Base-by-base conservation (phyloP, 345 rosid genomes). In the Linum lewisii region DNA sequence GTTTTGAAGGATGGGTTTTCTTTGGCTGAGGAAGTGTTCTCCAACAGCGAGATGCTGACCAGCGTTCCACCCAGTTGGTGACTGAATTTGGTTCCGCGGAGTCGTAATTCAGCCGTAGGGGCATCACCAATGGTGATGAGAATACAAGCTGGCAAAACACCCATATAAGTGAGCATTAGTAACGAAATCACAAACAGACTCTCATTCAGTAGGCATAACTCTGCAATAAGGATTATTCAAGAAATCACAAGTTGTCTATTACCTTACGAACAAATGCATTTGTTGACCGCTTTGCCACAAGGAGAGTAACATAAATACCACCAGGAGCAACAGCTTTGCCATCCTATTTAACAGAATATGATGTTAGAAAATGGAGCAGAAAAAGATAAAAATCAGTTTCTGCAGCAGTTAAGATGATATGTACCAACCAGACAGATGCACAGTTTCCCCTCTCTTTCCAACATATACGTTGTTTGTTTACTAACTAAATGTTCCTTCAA, bases 11-110 rank as follows among this genome's bases (percentile, higher is more conserved):
- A 0, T 47, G 44, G 5, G 58, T 26, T 74, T 73, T 80, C 75
- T 79, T 88, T 10, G 82, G 90, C 66, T 73, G 86, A 60, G 92
- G 73, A 60, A 70, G 44, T 54, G 90, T 83, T 75, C 77, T 88
- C 98, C 98, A 91, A 66, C 84, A 83, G 54, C 59, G 52, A 24
- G 88, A 86, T 21, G 72, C 74, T 53, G 98, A 82, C 98, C 98
- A 91, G 61, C 81, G 74, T 59, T 75, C 86, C 75, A 88, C 79
- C 98, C 98, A 91, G 69, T 66, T 80, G 25, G 76, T 64, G 64
- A 71, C 77, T 15, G 98, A 82, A 75, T 88, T 78, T 69, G 92
- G 81, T 50, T 80, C 79, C 37, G 21, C 69, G 44, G 80, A 25
- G 67, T 81, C 85, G 67, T 84, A 86, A 34, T 50, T 64, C 26